These are phyloP conservation scores for Polyporus tsugae DNA, from an alignment of 1,284 basidiomycete genomes.

Conservation along the genomic window DNA sequence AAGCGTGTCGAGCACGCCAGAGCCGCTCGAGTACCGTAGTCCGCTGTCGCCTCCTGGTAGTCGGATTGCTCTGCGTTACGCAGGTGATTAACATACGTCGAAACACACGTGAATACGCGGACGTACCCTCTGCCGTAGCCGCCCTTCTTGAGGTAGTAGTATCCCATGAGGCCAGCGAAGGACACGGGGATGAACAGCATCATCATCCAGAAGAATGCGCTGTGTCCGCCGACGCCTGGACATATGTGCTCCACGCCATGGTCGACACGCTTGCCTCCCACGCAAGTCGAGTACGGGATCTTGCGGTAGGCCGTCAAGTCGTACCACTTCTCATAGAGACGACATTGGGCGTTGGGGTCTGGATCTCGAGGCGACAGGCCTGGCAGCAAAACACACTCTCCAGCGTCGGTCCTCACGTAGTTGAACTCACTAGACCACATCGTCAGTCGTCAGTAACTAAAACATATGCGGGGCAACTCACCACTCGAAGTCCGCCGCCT, in stretches of 20 bases:
- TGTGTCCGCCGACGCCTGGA: constrained; percentile 77
- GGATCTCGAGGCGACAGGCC: constrained; percentile 46
- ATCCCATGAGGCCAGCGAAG: constrained; percentile 77
- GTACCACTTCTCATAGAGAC: constrained; percentile 84
- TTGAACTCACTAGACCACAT: constrained; percentile 83
- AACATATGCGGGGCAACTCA: constrained; percentile 44
- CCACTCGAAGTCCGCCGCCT: constrained; percentile 90
- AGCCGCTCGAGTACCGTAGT: constrained; percentile 52
- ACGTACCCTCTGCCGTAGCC: constrained; percentile 78
- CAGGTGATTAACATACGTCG: background rate
- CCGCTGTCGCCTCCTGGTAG: constrained; percentile 67
- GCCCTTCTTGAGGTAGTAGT: constrained; percentile 81
- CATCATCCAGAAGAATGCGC: constrained; percentile 85
- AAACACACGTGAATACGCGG: constrained; percentile 5
- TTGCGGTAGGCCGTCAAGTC: constrained; percentile 90
- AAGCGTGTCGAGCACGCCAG: constrained; percentile 70
- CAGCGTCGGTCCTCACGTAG: constrained; percentile 71
- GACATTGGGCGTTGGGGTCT: constrained; percentile 58
- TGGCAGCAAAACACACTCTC: constrained; percentile 78
- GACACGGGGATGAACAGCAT: constrained; percentile 78
- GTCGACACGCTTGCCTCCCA: constrained; percentile 79
- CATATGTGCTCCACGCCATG: constrained; percentile 78
- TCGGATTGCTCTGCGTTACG: constrained; percentile 70
- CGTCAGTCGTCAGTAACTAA: background rate
- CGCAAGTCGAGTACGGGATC: constrained; percentile 87